A percentile compares a stretch with the other conserved stretches of the same genome.
phyloP scores from a whole-genome alignment of 1,284 basidiomycete species.

The Moesziomyces parantarcticus region DNA sequence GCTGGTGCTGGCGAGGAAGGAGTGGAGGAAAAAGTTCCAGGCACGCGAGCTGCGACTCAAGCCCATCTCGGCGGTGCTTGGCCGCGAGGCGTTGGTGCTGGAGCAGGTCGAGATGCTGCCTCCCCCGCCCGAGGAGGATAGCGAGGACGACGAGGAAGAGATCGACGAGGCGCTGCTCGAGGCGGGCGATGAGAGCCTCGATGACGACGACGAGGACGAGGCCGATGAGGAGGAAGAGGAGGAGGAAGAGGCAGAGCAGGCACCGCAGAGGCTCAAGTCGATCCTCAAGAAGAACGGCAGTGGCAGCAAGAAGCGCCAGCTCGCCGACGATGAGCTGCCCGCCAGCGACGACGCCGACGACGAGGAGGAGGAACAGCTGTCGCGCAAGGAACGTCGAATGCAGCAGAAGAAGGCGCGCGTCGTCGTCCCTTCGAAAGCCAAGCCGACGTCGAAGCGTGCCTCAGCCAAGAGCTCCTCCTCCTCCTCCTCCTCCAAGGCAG shows the following conservation, averaged over 20 bases:
- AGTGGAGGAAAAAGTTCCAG: conserved; percentile 53
- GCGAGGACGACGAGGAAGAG: conserved; percentile 52
- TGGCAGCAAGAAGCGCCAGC: conserved; percentile 26
- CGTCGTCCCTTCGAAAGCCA: conserved; percentile 35
- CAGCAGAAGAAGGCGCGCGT: conserved; percentile 49
- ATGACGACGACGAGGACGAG: conserved; percentile 36
- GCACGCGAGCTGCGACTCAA: conserved; percentile 53
- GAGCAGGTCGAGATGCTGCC: conserved; percentile 44
- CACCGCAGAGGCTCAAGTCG: conserved; percentile 41
- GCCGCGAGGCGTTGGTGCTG: conserved; percentile 41
- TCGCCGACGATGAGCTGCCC: conserved; percentile 8
- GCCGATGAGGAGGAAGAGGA: conserved; percentile 26
- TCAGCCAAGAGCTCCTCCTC: conserved; percentile 11
- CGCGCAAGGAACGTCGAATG: conserved; percentile 38
- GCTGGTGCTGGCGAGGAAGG: conserved; percentile 44
- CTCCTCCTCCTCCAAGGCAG: conserved; percentile 12
- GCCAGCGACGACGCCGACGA: conserved; percentile 15
- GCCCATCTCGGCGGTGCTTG: conserved; percentile 43
- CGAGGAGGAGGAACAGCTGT: conserved; percentile 26
- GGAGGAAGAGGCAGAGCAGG: conserved; percentile 16
- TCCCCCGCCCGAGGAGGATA: conserved; percentile 51
- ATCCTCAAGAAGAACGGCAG: conserved; percentile 44
- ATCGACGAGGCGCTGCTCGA: conserved; percentile 48
- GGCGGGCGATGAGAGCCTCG: conserved; percentile 30
- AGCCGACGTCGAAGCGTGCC: conserved; percentile 24